Conservation (phyloP, 768 basidiomycete genomes). For the Leccinum variicolor region DNA sequence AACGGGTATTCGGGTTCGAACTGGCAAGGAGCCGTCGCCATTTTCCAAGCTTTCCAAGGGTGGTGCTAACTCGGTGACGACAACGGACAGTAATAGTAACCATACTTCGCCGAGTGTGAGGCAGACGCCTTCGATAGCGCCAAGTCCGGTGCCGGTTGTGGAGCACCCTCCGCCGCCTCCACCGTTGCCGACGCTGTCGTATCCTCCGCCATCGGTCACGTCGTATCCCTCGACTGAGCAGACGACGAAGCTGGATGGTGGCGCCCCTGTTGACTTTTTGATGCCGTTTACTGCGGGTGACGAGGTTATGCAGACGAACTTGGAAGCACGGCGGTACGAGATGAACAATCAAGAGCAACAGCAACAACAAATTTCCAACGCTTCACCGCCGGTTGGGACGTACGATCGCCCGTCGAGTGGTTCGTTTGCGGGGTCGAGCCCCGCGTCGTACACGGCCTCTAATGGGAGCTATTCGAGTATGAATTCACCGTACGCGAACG, state of each 20-base stretch:
- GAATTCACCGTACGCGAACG: constrained; percentile 24
- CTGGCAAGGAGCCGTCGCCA: constrained; percentile 32
- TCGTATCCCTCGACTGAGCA: constrained; percentile 8
- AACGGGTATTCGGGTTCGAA: constrained; percentile 46
- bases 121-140: constrained; percentile 9
- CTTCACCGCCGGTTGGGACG: neutral
- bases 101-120: constrained; percentile 1
- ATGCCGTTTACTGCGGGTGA: constrained; percentile 21
- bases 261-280: constrained; percentile 20
- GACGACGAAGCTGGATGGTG: constrained; percentile 12
- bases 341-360: constrained; percentile 8
- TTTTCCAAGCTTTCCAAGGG: constrained; percentile 12
- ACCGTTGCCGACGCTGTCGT: constrained; percentile 13
- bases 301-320: constrained; percentile 11
- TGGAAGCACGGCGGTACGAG: constrained; percentile 15
- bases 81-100: constrained; percentile 12
- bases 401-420: constrained; percentile 24
- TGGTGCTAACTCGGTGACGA: constrained; percentile 5
- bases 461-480: constrained; percentile 24
- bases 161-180: constrained; percentile 9
- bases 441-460: constrained; percentile 20
- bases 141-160: constrained; percentile 6
- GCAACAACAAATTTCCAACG: constrained; percentile 11
- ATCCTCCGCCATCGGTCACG: constrained; percentile 6
- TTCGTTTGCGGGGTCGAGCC: constrained; percentile 19